Evolutionary conservation across 306 rosid genomes (phyloP).

Genomic region (Fragaria vesca): DNA sequence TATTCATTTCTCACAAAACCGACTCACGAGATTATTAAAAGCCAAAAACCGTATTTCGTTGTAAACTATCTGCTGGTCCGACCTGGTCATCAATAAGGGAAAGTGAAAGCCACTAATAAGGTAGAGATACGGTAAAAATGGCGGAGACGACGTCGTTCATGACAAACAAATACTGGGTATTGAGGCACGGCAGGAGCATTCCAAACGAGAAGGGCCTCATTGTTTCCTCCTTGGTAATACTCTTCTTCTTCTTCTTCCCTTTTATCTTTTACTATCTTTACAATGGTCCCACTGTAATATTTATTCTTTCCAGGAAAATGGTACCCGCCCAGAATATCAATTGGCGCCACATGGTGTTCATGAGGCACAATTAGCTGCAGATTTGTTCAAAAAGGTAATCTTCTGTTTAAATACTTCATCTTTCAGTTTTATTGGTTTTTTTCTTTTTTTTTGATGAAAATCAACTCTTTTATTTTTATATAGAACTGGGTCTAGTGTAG

Average conservation of each 20-base stretch:
- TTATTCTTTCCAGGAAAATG: constrained; percentile 63
- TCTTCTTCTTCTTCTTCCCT: neutral
- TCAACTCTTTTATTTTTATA: neutral
- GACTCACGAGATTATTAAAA: too few relatives aligned
- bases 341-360: constrained; percentile 67
- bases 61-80: too few relatives aligned
- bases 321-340: constrained; percentile 61
- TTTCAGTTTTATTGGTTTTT: neutral
- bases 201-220: constrained; percentile 82
- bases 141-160: constrained; percentile 34
- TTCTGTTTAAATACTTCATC: neutral
- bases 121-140: constrained; percentile 22
- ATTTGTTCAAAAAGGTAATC: constrained; percentile 49
- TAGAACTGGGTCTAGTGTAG: neutral
- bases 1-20: too few relatives aligned
- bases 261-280: neutral
- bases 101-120: constrained; percentile 34
- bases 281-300: neutral
- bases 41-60: too few relatives aligned
- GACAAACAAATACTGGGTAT: constrained; percentile 63
- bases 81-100: constrained; percentile 27
- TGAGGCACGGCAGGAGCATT: constrained; percentile 90
- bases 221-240: constrained; percentile 66
- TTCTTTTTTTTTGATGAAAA: neutral
- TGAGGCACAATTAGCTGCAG: constrained; percentile 67